Evolutionary conservation across 352 stramenopile species (phyloP), one percentile per base, ranked within the genome.

Genomic region (Elongisporangium undulatum): DNA sequence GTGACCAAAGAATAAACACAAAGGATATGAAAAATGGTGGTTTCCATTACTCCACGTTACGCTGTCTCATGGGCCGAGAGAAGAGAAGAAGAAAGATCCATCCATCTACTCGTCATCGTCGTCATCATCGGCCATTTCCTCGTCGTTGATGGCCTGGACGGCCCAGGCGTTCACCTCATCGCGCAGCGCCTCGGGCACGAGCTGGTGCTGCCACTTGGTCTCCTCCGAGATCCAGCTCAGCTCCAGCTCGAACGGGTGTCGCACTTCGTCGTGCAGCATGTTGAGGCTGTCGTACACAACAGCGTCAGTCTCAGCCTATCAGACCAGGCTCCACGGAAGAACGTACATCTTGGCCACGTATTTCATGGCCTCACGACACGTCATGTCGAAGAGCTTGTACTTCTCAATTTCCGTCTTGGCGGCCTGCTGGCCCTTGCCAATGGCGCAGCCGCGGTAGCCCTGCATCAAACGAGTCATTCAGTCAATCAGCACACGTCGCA

Each of bases 391-490:
- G 50, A 98, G 79, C 66, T 97, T 95, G 71, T 98, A 83, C 79
- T 99, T 99, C 71, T 99, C 97, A 62, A 99, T 97, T 79, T 99
- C 97, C 62, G 97, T 99, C 83, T 99, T 99, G 56, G 97, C 97
- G 17, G 93, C 92, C 72, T 99, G 97, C 65, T 97, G 88, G 49
- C 97, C 97, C 82, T 99, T 99, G 59, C 97, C 97, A 41, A 98
- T 90, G 1, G 97, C 96, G 54, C 89, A 97, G 20, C 96, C 97
- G 66, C 96, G 98, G 78, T 98, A 99, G 68, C 94, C 94, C 77
- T 98, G 90, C 34, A 75, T 22, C 64, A 26, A 52, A 5, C 23
- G 23, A 26, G 23, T 26, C 23, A 26, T 26, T 23, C 13, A 39
- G 29, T 55, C 52, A 63, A 12, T 38, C 60, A 26, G 34, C 16